Conservation (phyloP, 1,284 basidiomycete genomes). For the Austroboletus sp. region DNA sequence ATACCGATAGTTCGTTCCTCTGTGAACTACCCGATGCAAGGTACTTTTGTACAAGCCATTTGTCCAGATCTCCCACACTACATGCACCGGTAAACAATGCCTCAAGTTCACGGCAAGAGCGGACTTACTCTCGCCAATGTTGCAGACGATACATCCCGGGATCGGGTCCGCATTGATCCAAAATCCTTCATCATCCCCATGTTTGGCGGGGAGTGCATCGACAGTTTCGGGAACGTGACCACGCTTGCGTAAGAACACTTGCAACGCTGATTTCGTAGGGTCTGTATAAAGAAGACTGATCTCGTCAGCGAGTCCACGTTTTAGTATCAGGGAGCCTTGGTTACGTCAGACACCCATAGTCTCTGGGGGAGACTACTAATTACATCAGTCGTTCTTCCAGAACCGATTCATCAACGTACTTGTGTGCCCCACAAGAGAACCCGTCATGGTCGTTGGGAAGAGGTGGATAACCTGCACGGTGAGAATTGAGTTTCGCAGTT, state of each 20-base stretch:
- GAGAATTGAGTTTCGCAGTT: background rate
- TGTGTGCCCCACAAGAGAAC: conserved; percentile 80
- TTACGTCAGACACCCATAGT: conserved; percentile 82
- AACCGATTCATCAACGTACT: conserved; percentile 37
- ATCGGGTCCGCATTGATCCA: conserved; percentile 80
- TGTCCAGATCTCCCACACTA: conserved; percentile 84
- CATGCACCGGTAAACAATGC: background rate
- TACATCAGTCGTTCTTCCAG: conserved; percentile 5
- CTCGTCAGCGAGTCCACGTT: conserved; percentile 6
- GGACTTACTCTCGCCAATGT: conserved; percentile 73
- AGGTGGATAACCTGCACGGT: conserved; percentile 66
- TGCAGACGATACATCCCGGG: conserved; percentile 72
- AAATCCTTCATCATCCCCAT: conserved; percentile 50
- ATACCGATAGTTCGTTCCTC: conserved; percentile 65
- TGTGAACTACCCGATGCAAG: conserved; percentile 72
- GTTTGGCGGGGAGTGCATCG: conserved; percentile 41
- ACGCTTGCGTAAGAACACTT: conserved; percentile 63
- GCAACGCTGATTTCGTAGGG: conserved; percentile 67
- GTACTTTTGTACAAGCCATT: conserved; percentile 73
- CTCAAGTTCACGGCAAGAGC: background rate
- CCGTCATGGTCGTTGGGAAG: conserved; percentile 71
- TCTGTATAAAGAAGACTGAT: conserved; percentile 73
- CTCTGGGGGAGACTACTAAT: conserved; percentile 42
- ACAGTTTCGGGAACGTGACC: conserved; percentile 34
- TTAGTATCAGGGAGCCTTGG: conserved; percentile 15